Conservation (phyloP, 768 basidiomycete species). For the Tubosaeta brunneosetosa region DNA sequence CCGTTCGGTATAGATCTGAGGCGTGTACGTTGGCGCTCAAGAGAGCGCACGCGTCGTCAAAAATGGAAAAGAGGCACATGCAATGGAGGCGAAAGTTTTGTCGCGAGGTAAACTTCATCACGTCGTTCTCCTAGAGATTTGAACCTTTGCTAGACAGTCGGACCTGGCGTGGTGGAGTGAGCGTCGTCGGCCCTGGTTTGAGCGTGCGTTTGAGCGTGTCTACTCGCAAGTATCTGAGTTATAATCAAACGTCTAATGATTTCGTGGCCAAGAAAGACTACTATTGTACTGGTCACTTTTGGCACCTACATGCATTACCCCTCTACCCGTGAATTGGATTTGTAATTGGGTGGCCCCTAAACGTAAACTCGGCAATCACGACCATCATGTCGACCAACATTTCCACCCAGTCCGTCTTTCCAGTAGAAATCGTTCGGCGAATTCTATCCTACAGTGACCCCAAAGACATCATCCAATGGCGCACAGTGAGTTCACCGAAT, state of each 20-base stretch:
- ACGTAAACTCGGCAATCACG: too few species aligned
- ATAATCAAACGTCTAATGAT: too few species aligned
- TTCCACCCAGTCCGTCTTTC: background rate
- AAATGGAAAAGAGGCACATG: conserved; percentile 38
- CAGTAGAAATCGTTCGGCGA: background rate
- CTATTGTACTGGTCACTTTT: too few species aligned
- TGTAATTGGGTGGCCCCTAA: too few species aligned
- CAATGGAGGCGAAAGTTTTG: conserved; percentile 59
- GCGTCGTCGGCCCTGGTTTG: background rate
- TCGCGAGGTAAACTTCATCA: conserved; percentile 34
- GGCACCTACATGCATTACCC: too few species aligned
- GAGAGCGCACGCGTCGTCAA: conserved; percentile 32
- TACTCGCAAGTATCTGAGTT: background rate
- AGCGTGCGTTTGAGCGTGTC: background rate
- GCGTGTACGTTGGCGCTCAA: conserved; percentile 47
- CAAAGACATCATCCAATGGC: conserved; percentile 4
- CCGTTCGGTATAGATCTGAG: conserved; percentile 46
- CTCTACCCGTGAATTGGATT: too few species aligned
- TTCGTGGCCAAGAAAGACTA: too few species aligned
- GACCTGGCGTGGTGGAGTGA: conserved; percentile 14
- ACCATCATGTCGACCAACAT: background rate
- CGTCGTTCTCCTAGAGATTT: background rate
- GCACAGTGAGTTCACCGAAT: background rate
- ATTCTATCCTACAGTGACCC: background rate
- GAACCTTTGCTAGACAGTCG: conserved; percentile 17